Percentiles rank a stretch among this genome's conserved stretches.
These are phyloP conservation scores for Populus deltoides DNA, from an alignment of 345 rosid genomes.

Conservation along the genomic window DNA sequence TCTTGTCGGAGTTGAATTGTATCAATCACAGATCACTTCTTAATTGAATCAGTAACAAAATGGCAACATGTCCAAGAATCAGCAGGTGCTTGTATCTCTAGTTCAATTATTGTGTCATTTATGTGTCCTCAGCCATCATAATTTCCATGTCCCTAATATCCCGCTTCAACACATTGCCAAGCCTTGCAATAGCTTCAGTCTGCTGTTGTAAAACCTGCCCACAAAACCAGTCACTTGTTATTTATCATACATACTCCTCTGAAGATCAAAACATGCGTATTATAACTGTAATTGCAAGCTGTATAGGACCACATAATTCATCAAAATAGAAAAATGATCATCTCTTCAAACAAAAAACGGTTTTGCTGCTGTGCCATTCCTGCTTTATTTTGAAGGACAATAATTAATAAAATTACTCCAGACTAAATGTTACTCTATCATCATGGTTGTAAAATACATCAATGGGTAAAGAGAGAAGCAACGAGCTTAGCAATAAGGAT, in stretches of 20 bases:
- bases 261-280: background rate
- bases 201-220: conserved; percentile 73
- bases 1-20: background rate
- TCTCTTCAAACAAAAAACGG: background rate
- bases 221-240: background rate
- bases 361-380: background rate
- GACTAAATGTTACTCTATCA: background rate
- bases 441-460: background rate
- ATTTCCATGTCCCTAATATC: conserved; percentile 80
- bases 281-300: background rate
- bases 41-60: background rate
- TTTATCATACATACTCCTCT: background rate
- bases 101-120: conserved; percentile 39
- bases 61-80: background rate
- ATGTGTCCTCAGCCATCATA: conserved; percentile 78
- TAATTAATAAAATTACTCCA: background rate
- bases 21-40: background rate
- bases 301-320: background rate
- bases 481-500: background rate
- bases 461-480: background rate
- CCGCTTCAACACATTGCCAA: conserved; percentile 76
- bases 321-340: background rate
- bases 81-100: conserved; percentile 18
- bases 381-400: background rate
- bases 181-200: conserved; percentile 84